Evolutionary conservation across 768 basidiomycete species (phyloP), one percentile per base, ranked within the genome.

Genomic region (Lactifluus echinatus): DNA sequence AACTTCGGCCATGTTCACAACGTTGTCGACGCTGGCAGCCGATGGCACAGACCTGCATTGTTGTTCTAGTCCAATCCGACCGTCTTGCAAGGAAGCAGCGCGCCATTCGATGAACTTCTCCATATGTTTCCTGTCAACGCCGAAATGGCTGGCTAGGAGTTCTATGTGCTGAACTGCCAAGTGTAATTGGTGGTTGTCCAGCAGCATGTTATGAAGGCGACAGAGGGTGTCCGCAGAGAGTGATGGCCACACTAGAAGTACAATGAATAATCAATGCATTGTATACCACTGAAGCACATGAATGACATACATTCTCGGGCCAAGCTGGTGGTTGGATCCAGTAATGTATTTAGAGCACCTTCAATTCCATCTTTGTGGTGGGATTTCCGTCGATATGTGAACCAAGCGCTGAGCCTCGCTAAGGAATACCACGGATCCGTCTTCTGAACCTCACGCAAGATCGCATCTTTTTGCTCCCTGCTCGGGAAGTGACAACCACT

Each of bases 211-310:
- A 29, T 57, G 56, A n/a, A 57, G 33, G 14, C 56, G 56, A 31
- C 12, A 8, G 19, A 57, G 28, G 29, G 34, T 39, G 26, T 57
- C 50, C 7, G 42, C 49, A 4, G 56, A 57, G 5, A 50, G 43
- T 19, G 49, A 50, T 24, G 56, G 56, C 56, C 56, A 57, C 56
- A 57, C 56, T 57, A 31, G 8, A 3, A n/a, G 15, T n/a, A 42
- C 31, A 39, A 37, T n/a, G n/a, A n/a, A n/a, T n/a, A n/a, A n/a
- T n/a, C 4, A 14, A 23, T 45, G 42, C 8, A 44, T 33, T 10
- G n/a, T 23, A 6, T 34, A 5, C 21, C 21, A 42, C 19, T 19
- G 4, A 15, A 23, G 3, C 31, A 23, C n/a, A 29, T 29, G 24
- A 17, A 36, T 23, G 23, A 5, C 56, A 11, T 51, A 57, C 56